Conservation (phyloP, 2,329 filamentous ascomycete genomes). For the Lasiodiplodia hormozganensis region DNA sequence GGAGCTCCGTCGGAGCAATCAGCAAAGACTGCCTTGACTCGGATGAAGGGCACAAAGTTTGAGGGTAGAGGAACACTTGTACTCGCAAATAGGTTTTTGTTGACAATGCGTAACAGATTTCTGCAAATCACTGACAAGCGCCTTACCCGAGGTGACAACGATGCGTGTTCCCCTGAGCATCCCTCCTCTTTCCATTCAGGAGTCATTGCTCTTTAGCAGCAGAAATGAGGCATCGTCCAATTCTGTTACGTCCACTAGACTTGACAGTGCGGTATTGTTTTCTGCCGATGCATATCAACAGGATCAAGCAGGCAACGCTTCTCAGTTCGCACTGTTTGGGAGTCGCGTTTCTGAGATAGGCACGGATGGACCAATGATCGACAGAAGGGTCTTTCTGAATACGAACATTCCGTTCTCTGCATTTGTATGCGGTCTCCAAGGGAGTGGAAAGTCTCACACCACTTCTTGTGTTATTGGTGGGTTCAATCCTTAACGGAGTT, state of each 20-base stretch:
- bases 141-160: no score
- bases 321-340: background rate
- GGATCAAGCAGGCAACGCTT: background rate
- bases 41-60: no score
- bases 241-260: background rate
- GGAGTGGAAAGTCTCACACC: slow-evolving; percentile 68
- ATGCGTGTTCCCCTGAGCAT: no score
- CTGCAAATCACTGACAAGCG: no score
- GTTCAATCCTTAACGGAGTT: background rate
- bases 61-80: no score
- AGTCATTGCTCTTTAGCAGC: no score
- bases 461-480: slow-evolving; percentile 59
- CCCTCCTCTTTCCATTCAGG: no score
- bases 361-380: background rate
- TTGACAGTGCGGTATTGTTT: background rate
- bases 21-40: no score
- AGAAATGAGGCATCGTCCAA: no score
- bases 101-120: no score
- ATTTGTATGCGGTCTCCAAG: slow-evolving; percentile 71
- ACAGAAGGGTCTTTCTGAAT: slow-evolving; percentile 58
- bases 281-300: background rate
- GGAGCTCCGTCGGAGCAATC: no score
- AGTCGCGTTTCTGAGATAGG: background rate
- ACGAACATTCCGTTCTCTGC: slow-evolving; percentile 63
- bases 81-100: no score